phyloP scores from a whole-genome alignment of 2,329 filamentous ascomycete genomes.

The Sporothrix dimorphospora region DNA sequence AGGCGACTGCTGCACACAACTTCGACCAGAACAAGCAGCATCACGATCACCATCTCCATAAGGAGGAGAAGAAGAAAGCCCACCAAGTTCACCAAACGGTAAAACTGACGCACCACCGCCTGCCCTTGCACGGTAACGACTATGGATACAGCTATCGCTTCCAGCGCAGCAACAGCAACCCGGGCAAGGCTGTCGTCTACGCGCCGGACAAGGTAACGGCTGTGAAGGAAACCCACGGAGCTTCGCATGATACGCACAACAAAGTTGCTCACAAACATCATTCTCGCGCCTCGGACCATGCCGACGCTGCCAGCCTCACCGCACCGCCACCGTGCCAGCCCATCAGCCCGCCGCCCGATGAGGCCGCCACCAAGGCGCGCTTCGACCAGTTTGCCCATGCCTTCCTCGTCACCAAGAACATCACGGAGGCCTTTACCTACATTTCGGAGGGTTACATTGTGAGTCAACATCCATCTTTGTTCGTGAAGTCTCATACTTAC shows the following conservation, averaged over 20 bases:
- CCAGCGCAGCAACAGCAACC: slow-evolving; percentile 13
- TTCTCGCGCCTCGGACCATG: background rate
- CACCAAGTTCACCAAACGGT: background rate
- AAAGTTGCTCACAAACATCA: background rate
- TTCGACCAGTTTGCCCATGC: slow-evolving; percentile 37
- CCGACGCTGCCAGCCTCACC: background rate
- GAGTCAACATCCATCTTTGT: background rate
- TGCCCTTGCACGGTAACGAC: background rate
- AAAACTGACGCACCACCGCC: background rate
- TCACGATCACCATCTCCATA: no score
- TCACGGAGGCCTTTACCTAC: slow-evolving; percentile 37
- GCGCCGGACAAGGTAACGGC: background rate
- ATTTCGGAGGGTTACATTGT: slow-evolving; percentile 38
- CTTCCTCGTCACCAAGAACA: slow-evolving; percentile 37
- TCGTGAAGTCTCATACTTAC: background rate
- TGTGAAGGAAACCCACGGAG: background rate
- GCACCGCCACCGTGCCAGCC: slow-evolving; percentile 30
- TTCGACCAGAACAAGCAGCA: background rate
- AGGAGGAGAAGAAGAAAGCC: background rate
- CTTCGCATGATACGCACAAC: background rate
- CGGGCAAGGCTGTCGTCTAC: background rate
- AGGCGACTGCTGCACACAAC: background rate
- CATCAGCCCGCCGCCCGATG: slow-evolving; percentile 33
- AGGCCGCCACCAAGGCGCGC: slow-evolving; percentile 34
- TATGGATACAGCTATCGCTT: background rate